Conservation (phyloP, 2,329 filamentous ascomycete species). For the Cladosporium sp. region DNA sequence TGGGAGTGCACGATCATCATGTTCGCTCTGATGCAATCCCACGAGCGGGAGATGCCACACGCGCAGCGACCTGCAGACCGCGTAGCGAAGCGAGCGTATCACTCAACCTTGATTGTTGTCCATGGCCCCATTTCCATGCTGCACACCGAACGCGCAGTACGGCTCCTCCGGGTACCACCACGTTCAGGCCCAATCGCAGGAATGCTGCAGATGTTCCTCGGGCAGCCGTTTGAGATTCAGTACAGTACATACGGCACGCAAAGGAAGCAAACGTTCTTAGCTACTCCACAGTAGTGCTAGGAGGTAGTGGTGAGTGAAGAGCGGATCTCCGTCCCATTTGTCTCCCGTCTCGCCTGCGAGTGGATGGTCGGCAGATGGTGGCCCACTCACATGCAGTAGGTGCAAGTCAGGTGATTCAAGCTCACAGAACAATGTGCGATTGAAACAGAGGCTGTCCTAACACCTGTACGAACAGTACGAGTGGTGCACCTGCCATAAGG, state of each 20-base stretch:
- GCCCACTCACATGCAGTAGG: background rate
- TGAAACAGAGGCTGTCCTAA: no score
- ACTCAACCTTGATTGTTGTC: no score
- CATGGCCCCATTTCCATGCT: background rate
- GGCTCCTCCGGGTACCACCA: background rate
- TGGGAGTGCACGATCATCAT: background rate
- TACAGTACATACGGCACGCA: background rate
- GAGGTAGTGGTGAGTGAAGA: no score
- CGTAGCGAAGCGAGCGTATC: background rate
- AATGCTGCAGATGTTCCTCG: background rate
- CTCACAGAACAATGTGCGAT: background rate
- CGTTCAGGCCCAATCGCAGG: background rate
- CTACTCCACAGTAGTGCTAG: no score
- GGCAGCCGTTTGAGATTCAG: background rate
- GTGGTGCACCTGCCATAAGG: no score
- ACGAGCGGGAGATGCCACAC: background rate
- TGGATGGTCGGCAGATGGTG: background rate
- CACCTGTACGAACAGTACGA: no score
- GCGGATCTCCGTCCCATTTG: background rate
- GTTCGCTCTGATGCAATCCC: background rate
- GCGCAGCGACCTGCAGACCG: background rate
- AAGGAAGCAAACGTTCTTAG: background rate
- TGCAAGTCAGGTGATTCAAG: background rate
- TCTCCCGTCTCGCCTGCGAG: background rate
- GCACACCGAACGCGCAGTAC: background rate